Base-by-base conservation (phyloP, 306 rosid species). In the Malus fusca region DNA sequence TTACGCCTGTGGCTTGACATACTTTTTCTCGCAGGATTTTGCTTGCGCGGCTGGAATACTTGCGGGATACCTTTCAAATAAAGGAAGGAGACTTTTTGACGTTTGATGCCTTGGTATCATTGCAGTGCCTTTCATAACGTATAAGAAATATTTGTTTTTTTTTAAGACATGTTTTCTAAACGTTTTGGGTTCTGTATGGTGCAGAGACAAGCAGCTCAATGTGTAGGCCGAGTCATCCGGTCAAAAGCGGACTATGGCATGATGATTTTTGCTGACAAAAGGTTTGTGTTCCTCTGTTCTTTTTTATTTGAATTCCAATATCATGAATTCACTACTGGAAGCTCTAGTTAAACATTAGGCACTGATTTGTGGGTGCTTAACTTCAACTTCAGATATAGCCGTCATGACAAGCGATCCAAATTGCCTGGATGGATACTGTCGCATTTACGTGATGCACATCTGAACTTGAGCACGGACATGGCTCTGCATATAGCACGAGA, bases 121-220 rank as follows among this genome's bases (percentile, higher is more conserved):
- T 64, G 73, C 19, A 53, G 60, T 61, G 7, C 77, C 79, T 75
- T 63, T 66, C 66, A 22, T 48, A 14, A 71, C 75, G 26, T 61
- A 51, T 53, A 25, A 65, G 69, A 53, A 35, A 73, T 55, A 22
- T 52, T 70, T n/a, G 12, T 68, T 67, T 79, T 46, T 71, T 59
- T 71, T 31, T 59, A 52, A 22, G 55, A 11, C 73, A 15, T 48
- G 55, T 73, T 23, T 14, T 75, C 77, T 73, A 31, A 18, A 74
- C 28, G 28, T 23, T 28, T n/a, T 62, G 72, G 61, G 30, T 73
- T 43, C 77, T 75, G 31, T 80, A 6, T 60, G 84, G 80, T 72
- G 22, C 91, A 90, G 99, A 92, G 99, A 82, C 99, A 92, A 85
- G 97, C 99, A 74, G 99, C 97, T 61, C 99, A 92, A 81, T 95